Conservation (phyloP, 257 asterid species). For the Lithospermum erythrorhizon region DNA sequence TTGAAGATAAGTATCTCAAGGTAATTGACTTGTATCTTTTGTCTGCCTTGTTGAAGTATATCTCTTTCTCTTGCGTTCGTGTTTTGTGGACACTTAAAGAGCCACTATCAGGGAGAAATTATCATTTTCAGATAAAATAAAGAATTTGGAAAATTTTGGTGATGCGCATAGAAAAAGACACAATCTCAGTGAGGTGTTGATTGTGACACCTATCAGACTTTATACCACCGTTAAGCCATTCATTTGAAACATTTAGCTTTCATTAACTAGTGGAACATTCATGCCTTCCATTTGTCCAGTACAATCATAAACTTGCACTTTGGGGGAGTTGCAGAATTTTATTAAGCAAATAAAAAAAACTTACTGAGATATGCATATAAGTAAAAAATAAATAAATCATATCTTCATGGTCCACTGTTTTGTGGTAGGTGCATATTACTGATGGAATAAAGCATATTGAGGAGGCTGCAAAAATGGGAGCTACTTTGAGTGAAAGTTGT, state of each 20-base stretch:
- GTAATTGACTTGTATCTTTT: constrained; percentile 20
- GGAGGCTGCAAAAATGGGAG: constrained; percentile 30
- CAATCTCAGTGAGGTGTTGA: too few species aligned
- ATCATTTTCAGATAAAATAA: too few species aligned
- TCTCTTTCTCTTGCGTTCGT: too few species aligned
- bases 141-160: too few species aligned
- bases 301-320: background rate
- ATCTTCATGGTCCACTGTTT: background rate
- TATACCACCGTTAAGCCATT: background rate
- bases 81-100: too few species aligned
- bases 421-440: constrained; percentile 45
- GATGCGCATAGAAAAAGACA: too few species aligned
- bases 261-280: background rate
- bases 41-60: background rate
- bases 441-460: constrained; percentile 64
- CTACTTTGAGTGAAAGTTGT: constrained; percentile 19
- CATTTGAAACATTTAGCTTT: background rate
- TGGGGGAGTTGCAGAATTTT: background rate
- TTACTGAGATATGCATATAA: background rate
- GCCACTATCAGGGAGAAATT: too few species aligned
- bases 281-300: background rate
- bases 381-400: background rate
- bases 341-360: background rate
- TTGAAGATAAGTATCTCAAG: constrained; percentile 56
- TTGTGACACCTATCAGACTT: too few species aligned